Percentiles rank a stretch among this genome's conserved stretches.
Conservation (phyloP, 345 rosid genomes). For the Rhodamnia rubescens region DNA sequence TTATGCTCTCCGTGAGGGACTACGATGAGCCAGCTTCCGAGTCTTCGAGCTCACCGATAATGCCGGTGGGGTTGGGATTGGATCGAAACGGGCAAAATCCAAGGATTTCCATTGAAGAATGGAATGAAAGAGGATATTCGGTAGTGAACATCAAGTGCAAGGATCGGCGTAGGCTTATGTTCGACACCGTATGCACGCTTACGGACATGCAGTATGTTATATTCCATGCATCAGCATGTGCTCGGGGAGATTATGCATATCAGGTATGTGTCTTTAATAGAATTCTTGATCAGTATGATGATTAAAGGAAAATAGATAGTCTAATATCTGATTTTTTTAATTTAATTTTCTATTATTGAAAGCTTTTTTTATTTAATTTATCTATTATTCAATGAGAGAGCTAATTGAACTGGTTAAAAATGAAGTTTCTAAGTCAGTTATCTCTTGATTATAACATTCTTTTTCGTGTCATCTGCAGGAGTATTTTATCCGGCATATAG, state of each 20-base stretch:
- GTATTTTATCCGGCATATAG: constrained; percentile 22
- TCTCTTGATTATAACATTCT: neutral
- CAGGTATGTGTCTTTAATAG: constrained; percentile 25
- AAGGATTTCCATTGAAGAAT: constrained; percentile 40
- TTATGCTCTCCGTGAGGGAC: constrained; percentile 62
- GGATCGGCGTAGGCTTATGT: constrained; percentile 68
- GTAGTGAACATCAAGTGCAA: constrained; percentile 50
- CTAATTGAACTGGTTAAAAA: neutral
- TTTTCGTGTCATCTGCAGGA: constrained; percentile 6
- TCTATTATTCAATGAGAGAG: neutral
- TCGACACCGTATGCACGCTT: constrained; percentile 64
- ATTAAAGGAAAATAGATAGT: neutral
- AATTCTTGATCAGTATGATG: neutral
- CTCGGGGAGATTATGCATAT: constrained; percentile 39
- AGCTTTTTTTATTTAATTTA: neutral
- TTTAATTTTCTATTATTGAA: too few species aligned
- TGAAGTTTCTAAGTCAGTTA: neutral
- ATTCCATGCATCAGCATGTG: constrained; percentile 53
- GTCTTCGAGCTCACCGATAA: neutral
- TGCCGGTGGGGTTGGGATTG: constrained; percentile 1
- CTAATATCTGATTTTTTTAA: neutral
- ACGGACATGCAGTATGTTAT: constrained; percentile 74
- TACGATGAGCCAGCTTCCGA: constrained; percentile 20
- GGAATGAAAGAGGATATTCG: constrained; percentile 57
- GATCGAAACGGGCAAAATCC: constrained; percentile 14